These are phyloP conservation scores for Raphanus hybrid DNA, from an alignment of 441 rosid genomes.

Conservation along the genomic window DNA sequence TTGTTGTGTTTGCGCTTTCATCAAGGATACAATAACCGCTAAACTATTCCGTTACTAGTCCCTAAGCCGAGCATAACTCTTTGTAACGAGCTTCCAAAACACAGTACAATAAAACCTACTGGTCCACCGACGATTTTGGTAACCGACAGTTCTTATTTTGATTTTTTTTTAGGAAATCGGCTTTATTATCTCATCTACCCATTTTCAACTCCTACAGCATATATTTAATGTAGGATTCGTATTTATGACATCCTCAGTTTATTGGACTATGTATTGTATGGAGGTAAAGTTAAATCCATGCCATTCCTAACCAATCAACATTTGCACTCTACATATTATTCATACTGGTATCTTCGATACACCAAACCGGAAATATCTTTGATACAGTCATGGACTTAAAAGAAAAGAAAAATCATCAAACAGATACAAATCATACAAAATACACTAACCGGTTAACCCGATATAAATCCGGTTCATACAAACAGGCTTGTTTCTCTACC, in stretches of 20 bases:
- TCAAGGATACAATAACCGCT: background rate
- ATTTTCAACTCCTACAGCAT: background rate
- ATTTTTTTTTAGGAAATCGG: background rate
- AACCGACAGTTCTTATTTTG: background rate
- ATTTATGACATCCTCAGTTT: background rate
- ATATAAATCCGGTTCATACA: background rate
- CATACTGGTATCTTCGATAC: background rate
- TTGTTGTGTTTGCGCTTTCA: background rate
- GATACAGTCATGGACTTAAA: background rate
- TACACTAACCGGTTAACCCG: background rate
- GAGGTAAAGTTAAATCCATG: background rate
- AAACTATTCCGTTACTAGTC: background rate
- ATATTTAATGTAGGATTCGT: background rate
- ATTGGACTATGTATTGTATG: no score
- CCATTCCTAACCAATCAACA: background rate
- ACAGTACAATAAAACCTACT: background rate
- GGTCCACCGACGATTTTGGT: conserved; percentile 1
- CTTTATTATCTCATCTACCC: background rate
- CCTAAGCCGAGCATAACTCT: background rate
- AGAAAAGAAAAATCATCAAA: background rate
- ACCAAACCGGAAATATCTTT: background rate
- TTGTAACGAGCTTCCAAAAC: background rate
- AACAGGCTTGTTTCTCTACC: background rate
- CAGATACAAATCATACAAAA: background rate
- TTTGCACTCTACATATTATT: no score